These are phyloP conservation scores for Trypanosoma platydactyli DNA, from an alignment of 208 protist species.

Conservation along the genomic window DNA sequence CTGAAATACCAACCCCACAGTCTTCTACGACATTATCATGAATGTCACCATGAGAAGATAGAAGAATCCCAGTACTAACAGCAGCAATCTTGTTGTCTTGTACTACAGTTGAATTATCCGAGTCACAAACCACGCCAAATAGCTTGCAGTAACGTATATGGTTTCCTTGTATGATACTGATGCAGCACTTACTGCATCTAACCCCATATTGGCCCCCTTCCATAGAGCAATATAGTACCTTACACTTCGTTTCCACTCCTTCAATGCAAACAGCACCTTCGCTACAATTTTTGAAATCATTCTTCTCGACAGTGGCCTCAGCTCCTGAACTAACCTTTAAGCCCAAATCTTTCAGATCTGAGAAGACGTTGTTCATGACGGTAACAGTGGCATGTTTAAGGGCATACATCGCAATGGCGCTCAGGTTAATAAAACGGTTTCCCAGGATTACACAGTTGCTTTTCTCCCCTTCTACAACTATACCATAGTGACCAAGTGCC, in stretches of 20 bases:
- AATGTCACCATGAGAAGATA: constrained; percentile 16
- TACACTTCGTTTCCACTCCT: constrained; percentile 18
- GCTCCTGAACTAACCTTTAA: constrained; percentile 27
- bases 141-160: constrained; percentile 12
- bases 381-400: constrained; percentile 14
- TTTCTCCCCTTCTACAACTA: constrained; percentile 27
- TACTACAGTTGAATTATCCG: not conserved
- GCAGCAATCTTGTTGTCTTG: constrained; percentile 16
- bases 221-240: constrained; percentile 19
- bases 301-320: constrained; percentile 28
- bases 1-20: constrained; percentile 22
- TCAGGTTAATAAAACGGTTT: constrained; percentile 25
- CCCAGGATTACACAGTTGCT: constrained; percentile 22
- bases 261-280: constrained; percentile 29
- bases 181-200: not conserved
- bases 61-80: constrained; percentile 8
- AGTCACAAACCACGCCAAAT: constrained; percentile 24
- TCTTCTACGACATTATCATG: constrained; percentile 19
- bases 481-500: constrained; percentile 22
- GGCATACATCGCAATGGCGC: constrained; percentile 21
- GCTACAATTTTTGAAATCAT: constrained; percentile 19
- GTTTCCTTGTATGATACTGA: constrained; percentile 17
- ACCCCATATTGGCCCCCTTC: constrained; percentile 21
- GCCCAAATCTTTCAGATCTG: not conserved
- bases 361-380: constrained; percentile 20